These are phyloP conservation scores for Colletotrichum higginsianum DNA, from an alignment of 2,329 filamentous ascomycete species.

Conservation along the genomic window DNA sequence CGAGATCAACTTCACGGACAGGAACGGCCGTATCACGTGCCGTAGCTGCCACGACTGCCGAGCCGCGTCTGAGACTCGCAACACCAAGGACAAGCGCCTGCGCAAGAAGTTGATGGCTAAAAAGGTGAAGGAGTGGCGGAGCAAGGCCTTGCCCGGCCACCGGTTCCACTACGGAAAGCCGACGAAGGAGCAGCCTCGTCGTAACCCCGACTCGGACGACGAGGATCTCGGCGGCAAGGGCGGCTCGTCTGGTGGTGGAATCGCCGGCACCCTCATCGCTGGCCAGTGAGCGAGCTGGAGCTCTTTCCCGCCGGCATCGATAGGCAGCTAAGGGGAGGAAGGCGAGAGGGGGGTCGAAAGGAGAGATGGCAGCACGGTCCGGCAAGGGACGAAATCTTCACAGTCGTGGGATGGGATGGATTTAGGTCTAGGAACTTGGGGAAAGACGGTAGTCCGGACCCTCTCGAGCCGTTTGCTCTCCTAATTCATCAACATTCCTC, in stretches of 20 bases:
- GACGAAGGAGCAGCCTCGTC: background rate
- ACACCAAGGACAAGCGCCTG: background rate
- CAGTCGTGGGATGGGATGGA: background rate
- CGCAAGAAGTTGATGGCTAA: background rate
- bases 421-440: background rate
- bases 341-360: background rate
- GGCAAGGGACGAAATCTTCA: background rate
- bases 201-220: conserved; percentile 9
- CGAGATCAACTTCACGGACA: background rate
- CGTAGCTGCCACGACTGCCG: background rate
- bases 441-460: background rate
- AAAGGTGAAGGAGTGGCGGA: background rate
- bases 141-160: background rate
- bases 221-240: background rate
- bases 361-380: background rate
- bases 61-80: background rate
- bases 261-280: conserved; percentile 1
- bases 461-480: background rate
- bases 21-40: background rate
- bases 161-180: background rate
- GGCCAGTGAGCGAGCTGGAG: background rate
- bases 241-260: conserved; percentile 7
- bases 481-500: background rate
- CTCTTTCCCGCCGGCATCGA: background rate
- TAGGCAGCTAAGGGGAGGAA: background rate